Base-by-base conservation (phyloP, 192 early-diverging fungal species). In the Coemansia sp. region DNA sequence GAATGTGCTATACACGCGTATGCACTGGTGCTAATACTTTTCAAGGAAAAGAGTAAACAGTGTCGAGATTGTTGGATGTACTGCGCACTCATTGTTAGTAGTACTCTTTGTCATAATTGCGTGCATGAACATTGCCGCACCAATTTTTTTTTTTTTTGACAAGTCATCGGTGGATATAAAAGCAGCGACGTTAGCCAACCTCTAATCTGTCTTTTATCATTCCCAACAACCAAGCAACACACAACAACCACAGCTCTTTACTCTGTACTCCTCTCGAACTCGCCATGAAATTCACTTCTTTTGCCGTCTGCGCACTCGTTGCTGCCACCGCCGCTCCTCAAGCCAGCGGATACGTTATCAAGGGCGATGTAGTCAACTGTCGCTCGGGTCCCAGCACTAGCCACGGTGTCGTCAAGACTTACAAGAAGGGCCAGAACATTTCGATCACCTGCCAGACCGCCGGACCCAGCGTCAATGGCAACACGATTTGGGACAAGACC, bases 351-450 rank as follows among this genome's bases (percentile, higher is more conserved):
- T 49, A 49, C n/a, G 47, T 5, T 0, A 49, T 49, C 47, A 69
- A 69, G 12, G 67, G 39, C 29, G 67, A 69, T 22, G 16, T 18
- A 7, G 67, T 69, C 39, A 69, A 69, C 58, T 69, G 67, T 20
- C 67, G 67, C 41, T 69, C 67, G 2, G 43, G 55, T 22, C 67
- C 67, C 12, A 49, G 67, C 58, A 69, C 67, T 31, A 61, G 41
- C 27, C 10, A 31, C 24, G 46, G 57, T 2, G 58, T 69, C 2
- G 67, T 62, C 36, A 41, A 43, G 9, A 44, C 43, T 18, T 49
- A 49, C 47, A 49, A 49, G n/a, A 49, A 49, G n/a, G 47, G n/a
- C 20, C 47, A 49, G 47, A 22, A 49, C n/a, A 5, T 49, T 8
- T 49, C 47, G 47, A 49, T 49, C n/a, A 22, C n/a, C n/a, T 49